Evolutionary conservation across 2,329 filamentous ascomycete genomes (phyloP).

Genomic region (Botrytis byssoidea): DNA sequence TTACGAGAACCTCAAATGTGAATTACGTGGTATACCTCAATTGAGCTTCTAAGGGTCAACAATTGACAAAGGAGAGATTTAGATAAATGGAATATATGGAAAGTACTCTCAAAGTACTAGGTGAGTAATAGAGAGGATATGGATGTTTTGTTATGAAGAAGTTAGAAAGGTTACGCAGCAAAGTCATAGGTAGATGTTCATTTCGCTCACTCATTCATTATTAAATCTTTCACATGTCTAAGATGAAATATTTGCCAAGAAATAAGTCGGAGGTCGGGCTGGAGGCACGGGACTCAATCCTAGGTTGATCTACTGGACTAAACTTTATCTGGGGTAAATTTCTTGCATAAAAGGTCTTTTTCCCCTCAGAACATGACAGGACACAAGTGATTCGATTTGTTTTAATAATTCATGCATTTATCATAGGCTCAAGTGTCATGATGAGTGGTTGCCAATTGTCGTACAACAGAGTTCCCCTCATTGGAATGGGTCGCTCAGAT

Average conservation of each 20-base stretch:
- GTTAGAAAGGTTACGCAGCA: background rate
- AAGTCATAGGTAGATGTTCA: background rate
- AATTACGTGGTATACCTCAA: background rate
- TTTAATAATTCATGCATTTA: background rate
- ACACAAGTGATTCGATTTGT: background rate
- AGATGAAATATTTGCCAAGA: conserved; percentile 14
- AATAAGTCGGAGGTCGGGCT: background rate
- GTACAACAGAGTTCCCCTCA: background rate
- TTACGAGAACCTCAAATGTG: conserved; percentile 5
- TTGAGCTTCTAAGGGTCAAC: background rate
- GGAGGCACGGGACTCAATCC: conserved; percentile 10
- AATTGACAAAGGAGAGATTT: background rate
- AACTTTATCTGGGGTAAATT: conserved; percentile 17
- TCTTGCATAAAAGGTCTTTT: background rate
- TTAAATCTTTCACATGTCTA: conserved; percentile 16
- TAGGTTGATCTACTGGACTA: background rate
- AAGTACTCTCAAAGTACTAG: background rate
- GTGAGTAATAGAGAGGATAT: background rate
- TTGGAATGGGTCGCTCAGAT: background rate
- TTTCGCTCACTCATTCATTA: background rate
- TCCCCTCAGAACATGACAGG: no score
- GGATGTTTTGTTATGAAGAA: background rate
- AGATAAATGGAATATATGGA: background rate
- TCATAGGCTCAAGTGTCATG: background rate
- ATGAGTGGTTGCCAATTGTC: background rate